phyloP scores from a whole-genome alignment of 2,329 filamentous ascomycete genomes.

The Plectosphaerella plurivora region DNA sequence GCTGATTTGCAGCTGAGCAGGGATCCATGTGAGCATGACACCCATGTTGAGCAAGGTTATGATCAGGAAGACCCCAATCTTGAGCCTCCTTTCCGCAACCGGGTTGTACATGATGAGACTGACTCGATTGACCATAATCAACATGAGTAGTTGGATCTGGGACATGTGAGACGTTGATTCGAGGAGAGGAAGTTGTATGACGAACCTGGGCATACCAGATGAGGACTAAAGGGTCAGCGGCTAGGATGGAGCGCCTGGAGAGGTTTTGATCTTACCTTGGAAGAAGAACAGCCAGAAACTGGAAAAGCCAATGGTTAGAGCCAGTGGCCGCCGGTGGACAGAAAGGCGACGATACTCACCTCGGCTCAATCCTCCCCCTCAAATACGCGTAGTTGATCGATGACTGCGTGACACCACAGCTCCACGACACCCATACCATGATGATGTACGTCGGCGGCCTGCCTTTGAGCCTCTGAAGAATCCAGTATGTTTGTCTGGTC shows the following conservation, averaged over 20 bases:
- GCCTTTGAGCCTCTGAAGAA: neutral
- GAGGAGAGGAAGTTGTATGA: too few species aligned
- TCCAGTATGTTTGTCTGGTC: neutral
- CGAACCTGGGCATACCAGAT: conserved; percentile 19
- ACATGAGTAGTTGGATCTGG: conserved; percentile 38
- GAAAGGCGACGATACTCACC: neutral
- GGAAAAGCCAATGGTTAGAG: too few species aligned
- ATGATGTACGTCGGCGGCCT: neutral
- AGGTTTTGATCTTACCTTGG: neutral
- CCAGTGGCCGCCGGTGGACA: neutral
- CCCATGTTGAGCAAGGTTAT: conserved; percentile 42
- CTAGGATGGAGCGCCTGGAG: neutral
- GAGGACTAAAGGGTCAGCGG: conserved; percentile 4
- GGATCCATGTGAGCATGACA: conserved; percentile 47
- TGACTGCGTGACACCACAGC: neutral
- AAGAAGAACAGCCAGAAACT: conserved; percentile 1
- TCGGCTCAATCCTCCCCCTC: neutral
- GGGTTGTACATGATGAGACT: conserved; percentile 36
- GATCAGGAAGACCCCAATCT: conserved; percentile 35
- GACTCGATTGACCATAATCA: conserved; percentile 48
- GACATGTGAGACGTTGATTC: conserved; percentile 13
- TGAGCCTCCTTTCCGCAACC: conserved; percentile 29
- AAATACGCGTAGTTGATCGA: neutral
- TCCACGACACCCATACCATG: neutral
- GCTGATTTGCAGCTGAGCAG: conserved; percentile 36